These are phyloP conservation scores for Colletotrichum karsti DNA, from an alignment of 2,329 filamentous ascomycete species.

Conservation along the genomic window DNA sequence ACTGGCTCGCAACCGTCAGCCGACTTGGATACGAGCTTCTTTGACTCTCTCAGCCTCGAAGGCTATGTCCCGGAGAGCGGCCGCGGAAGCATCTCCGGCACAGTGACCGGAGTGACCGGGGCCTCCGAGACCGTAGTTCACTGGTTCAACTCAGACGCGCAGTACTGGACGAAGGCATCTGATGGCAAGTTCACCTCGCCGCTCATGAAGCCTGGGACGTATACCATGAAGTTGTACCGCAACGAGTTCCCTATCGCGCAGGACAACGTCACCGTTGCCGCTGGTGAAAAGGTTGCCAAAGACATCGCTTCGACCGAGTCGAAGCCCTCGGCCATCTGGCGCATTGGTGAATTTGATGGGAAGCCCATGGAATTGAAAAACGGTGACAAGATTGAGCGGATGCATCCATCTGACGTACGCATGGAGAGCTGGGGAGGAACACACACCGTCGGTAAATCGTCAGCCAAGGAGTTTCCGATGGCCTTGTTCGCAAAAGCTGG, in stretches of 20 bases:
- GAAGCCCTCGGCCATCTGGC: conserved; percentile 56
- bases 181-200: conserved; percentile 61
- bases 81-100: conserved; percentile 63
- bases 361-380: conserved; percentile 65
- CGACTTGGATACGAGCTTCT: conserved; percentile 62
- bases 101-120: conserved; percentile 57
- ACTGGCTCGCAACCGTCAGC: conserved; percentile 53
- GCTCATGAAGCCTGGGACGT: conserved; percentile 66
- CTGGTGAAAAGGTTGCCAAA: conserved; percentile 53
- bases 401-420: conserved; percentile 64
- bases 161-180: conserved; percentile 65
- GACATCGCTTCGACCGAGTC: conserved; percentile 53
- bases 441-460: conserved; percentile 60
- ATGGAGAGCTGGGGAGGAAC: conserved; percentile 62
- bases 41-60: conserved; percentile 57
- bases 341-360: conserved; percentile 67
- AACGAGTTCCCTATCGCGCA: conserved; percentile 61
- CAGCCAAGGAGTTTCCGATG: conserved; percentile 62
- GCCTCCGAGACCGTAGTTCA: conserved; percentile 62
- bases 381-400: conserved; percentile 63
- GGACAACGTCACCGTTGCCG: conserved; percentile 52
- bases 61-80: conserved; percentile 59
- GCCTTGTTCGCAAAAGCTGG: conserved; percentile 61
- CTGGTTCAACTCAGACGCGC: conserved; percentile 63
- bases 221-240: conserved; percentile 68